Evolutionary conservation across 257 asterid species (phyloP).

Genomic region (Avicennia marina): DNA sequence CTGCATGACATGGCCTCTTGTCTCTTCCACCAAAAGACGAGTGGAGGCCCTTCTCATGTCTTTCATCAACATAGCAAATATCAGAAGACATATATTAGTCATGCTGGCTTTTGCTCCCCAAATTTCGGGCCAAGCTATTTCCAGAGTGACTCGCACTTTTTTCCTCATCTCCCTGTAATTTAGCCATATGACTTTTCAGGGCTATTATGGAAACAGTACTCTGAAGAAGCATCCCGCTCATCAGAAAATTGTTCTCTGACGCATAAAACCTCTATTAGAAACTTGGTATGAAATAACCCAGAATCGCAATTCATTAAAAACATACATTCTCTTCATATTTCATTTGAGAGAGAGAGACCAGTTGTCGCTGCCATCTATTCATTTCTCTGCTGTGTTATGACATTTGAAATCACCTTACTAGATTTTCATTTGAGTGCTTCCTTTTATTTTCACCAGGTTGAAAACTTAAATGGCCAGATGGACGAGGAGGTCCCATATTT

Average conservation of each 20-base stretch:
- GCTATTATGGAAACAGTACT: slow-evolving; percentile 19
- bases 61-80: slow-evolving; percentile 31
- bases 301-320: not conserved
- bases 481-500: slow-evolving; percentile 40
- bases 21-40: slow-evolving; percentile 41
- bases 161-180: slow-evolving; percentile 32
- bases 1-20: slow-evolving; percentile 35
- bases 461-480: slow-evolving; percentile 34
- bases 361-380: no score
- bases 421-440: slow-evolving; percentile 39
- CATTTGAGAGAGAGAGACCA: not conserved
- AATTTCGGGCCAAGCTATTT: slow-evolving; percentile 37
- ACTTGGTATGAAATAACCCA: slow-evolving; percentile 1
- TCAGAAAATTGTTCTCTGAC: slow-evolving; percentile 44
- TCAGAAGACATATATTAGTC: slow-evolving; percentile 27
- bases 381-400: not conserved
- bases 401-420: slow-evolving; percentile 46
- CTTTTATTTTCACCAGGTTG: slow-evolving; percentile 38
- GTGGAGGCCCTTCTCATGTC: slow-evolving; percentile 37
- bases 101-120: slow-evolving; percentile 34
- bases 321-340: no score
- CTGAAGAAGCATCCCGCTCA: slow-evolving; percentile 30
- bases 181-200: slow-evolving; percentile 31
- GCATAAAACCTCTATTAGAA: slow-evolving; percentile 21
- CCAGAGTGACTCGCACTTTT: slow-evolving; percentile 44